Percentiles rank a stretch among this genome's conserved stretches.
Conservation (phyloP, 805 yeast species). For the Kregervanrija pseudodelftensis region DNA sequence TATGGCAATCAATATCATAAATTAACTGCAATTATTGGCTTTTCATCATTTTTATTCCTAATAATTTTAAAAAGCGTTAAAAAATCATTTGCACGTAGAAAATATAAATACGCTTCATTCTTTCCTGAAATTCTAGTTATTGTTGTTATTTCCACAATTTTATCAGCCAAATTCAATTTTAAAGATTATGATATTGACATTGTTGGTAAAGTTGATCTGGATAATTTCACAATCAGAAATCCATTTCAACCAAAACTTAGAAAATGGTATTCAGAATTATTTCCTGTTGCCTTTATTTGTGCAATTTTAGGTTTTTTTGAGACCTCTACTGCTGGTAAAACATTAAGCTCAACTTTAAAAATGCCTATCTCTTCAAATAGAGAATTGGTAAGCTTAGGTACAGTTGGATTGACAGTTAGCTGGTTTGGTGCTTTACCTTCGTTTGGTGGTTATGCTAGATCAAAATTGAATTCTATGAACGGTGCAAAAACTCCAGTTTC, state of each 20-base stretch:
- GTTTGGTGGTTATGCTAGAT: conserved; percentile 94
- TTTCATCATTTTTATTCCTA: conserved; percentile 40
- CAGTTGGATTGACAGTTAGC: conserved; percentile 59
- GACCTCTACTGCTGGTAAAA: conserved; percentile 86
- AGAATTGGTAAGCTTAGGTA: conserved; percentile 85
- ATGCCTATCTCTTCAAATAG: conserved; percentile 76
- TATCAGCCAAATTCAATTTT: conserved; percentile 44
- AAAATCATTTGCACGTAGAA: conserved; percentile 26
- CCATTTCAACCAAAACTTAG: conserved; percentile 49
- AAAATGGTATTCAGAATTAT: conserved; percentile 43
- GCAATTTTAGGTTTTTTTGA: conserved; percentile 90
- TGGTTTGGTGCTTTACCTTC: conserved; percentile 69
- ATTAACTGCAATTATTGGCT: conserved; percentile 58
- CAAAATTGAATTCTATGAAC: conserved; percentile 78
- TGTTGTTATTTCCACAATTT: conserved; percentile 52
- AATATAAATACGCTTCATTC: conserved; percentile 43
- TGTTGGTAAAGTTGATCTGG: conserved; percentile 59
- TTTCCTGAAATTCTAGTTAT: conserved; percentile 81
- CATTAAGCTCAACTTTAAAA: conserved; percentile 69
- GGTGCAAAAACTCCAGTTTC: conserved; percentile 84
- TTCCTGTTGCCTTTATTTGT: conserved; percentile 66
- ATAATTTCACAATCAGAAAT: conserved; percentile 41
- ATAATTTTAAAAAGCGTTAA: conserved; percentile 36
- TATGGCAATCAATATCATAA: conserved; percentile 43
- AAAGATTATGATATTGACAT: conserved; percentile 51